Evolutionary conservation across 2,329 filamentous ascomycete species (phyloP).

Genomic region (Penicillium glabrum): DNA sequence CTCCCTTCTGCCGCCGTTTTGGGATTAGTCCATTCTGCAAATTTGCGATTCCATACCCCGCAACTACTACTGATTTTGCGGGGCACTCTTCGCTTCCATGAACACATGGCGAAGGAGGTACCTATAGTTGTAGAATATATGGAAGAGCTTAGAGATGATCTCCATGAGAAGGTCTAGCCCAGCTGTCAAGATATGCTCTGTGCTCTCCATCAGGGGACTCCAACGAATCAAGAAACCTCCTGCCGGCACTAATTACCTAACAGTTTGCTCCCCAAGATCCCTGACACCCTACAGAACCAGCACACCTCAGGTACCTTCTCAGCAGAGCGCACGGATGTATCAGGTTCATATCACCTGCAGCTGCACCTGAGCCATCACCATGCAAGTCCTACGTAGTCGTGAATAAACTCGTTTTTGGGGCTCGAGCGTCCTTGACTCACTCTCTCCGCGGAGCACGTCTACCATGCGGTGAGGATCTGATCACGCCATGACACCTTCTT

Average conservation of each 20-base stretch:
- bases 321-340: constrained; percentile 4
- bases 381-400: not conserved
- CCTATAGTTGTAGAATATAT: not conserved
- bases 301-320: not conserved
- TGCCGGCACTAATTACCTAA: constrained; percentile 34
- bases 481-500: constrained; percentile 5
- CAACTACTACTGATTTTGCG: constrained; percentile 25
- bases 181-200: constrained; percentile 27
- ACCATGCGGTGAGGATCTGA: constrained; percentile 6
- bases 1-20: constrained; percentile 11
- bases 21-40: constrained; percentile 8
- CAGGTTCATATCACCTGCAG: constrained; percentile 13
- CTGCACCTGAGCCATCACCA: not conserved
- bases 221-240: constrained; percentile 25
- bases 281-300: not conserved
- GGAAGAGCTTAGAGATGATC: not conserved
- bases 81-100: constrained; percentile 15
- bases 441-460: not conserved
- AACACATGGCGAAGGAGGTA: not conserved
- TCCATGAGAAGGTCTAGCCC: constrained; percentile 14
- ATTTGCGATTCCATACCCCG: constrained; percentile 20
- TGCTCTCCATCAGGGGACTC: constrained; percentile 11
- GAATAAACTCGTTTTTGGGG: constrained; percentile 8
- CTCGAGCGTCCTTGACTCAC: constrained; percentile 3
- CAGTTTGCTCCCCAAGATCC: constrained; percentile 20